Evolutionary conservation across 2,329 filamentous ascomycete genomes (phyloP).

Genomic region (Beauveria sp.): DNA sequence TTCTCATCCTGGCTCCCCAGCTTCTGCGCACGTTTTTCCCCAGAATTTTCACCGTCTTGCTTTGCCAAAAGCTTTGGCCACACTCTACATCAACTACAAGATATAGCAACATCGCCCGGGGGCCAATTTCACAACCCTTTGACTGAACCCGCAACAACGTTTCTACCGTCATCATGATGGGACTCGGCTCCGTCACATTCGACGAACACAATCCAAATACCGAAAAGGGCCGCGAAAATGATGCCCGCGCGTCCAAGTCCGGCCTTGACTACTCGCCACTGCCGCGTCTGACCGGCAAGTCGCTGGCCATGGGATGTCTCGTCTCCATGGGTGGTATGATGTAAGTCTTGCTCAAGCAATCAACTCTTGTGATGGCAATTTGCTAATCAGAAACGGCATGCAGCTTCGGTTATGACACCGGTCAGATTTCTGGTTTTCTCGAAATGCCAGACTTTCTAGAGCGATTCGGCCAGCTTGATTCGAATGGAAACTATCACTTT

Average conservation of each 20-base stretch:
- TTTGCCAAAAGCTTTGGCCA: background rate
- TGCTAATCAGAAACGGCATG: background rate
- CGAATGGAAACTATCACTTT: constrained; percentile 36
- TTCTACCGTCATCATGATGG: constrained; percentile 9
- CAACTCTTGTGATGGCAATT: background rate
- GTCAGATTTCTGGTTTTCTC: constrained; percentile 49
- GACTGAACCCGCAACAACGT: background rate
- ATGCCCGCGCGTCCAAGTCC: constrained; percentile 23
- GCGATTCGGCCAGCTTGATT: constrained; percentile 39
- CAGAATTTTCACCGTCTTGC: background rate
- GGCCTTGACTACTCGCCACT: constrained; percentile 39
- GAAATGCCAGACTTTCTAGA: constrained; percentile 49
- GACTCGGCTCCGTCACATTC: constrained; percentile 26
- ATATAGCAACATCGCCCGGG: background rate
- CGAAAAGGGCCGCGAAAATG: constrained; percentile 24
- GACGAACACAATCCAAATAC: constrained; percentile 35
- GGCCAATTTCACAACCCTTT: background rate
- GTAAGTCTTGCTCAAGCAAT: constrained; percentile 20
- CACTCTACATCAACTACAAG: background rate
- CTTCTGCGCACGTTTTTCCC: background rate
- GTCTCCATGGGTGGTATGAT: constrained; percentile 39
- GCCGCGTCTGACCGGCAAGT: constrained; percentile 29
- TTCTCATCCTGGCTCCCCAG: background rate
- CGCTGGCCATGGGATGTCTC: constrained; percentile 30
- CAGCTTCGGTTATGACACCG: constrained; percentile 41